Conservation (phyloP, 441 rosid species). For the Francoa sonchifolia region DNA sequence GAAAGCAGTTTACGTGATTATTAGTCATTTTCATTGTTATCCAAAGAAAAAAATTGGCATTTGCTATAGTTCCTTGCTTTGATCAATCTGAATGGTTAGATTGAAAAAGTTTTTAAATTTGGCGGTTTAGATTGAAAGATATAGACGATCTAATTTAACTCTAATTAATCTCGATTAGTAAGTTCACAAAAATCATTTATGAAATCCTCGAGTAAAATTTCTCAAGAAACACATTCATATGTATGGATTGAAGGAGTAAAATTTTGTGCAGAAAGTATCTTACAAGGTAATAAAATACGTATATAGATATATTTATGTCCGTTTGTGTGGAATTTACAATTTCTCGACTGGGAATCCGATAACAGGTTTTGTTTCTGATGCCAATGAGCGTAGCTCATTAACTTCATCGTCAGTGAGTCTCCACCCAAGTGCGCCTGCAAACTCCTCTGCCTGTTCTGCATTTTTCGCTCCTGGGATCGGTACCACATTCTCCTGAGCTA, state of each 20-base stretch:
- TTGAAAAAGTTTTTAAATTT: too few species aligned
- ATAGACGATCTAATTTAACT: too few species aligned
- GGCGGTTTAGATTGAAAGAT: too few species aligned
- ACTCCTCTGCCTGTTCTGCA: conserved; percentile 68
- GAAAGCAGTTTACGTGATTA: too few species aligned
- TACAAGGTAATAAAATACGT: background rate
- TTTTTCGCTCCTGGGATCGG: conserved; percentile 96
- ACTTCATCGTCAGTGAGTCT: conserved; percentile 49
- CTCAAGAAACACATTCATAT: too few species aligned
- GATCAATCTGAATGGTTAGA: too few species aligned
- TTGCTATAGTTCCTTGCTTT: too few species aligned
- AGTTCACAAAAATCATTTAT: too few species aligned
- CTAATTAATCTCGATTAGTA: too few species aligned
- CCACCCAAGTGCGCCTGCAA: conserved; percentile 84
- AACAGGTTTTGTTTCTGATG: conserved; percentile 42
- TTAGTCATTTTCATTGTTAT: too few species aligned
- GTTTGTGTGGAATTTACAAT: conserved; percentile 23
- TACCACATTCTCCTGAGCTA: conserved; percentile 74
- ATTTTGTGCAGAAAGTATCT: background rate
- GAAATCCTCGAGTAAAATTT: too few species aligned
- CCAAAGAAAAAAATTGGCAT: too few species aligned
- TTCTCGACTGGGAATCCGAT: conserved; percentile 72
- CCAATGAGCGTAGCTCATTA: conserved; percentile 62
- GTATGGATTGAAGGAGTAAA: background rate
- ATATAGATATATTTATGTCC: background rate